Evolutionary conservation across 257 asterid species (phyloP), one percentile per base, ranked within the genome.

Genomic region (Gynochthodes officinalis): DNA sequence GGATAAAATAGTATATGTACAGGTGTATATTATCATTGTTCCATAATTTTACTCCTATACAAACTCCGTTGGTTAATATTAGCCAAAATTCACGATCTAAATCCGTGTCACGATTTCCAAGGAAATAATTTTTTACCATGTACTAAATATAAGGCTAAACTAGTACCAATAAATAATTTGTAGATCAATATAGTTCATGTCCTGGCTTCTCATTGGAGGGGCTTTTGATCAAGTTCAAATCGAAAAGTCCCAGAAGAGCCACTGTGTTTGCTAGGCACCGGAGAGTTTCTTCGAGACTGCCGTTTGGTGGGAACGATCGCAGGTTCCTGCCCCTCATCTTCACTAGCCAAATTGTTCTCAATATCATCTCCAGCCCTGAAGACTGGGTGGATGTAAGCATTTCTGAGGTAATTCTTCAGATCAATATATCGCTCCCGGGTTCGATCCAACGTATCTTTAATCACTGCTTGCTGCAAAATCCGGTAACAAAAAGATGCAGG

Each of bases 371-470:
- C 84, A 28, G 70, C 78, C 71, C 83, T 87, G 71, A 89, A 89
- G 42, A 89, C 79, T 8, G 97, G 97, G 83, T 90, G 96, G 68
- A 86, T 66, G 44, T 87, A 90, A 7, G 97, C 86, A 44, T 59
- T 44, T 62, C 81, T 89, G 70, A 89, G 96, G 78, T 86, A 90
- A 77, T 78, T 86, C 76, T 87, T 90, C 77, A 90, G 33, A 21
- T 83, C 83, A 70, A 87, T 80, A 78, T 84, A 83, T 21, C 88
- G 96, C 73, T 89, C 96, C 75, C 80, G 81, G 13, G 89, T 82
- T 25, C 88, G 90, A 74, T 90, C 96, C 63, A 90, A 77, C 0
- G 90, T 90, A 69, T 90, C 97, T 73, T 87, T 90, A 92, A 86
- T 89, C 93, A 86, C 86, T 43, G 97, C 90, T 84, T 90, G 96